Evolutionary conservation across 192 early-diverging fungal genomes (phyloP).

Genomic region (Umbelopsis vinacea): DNA sequence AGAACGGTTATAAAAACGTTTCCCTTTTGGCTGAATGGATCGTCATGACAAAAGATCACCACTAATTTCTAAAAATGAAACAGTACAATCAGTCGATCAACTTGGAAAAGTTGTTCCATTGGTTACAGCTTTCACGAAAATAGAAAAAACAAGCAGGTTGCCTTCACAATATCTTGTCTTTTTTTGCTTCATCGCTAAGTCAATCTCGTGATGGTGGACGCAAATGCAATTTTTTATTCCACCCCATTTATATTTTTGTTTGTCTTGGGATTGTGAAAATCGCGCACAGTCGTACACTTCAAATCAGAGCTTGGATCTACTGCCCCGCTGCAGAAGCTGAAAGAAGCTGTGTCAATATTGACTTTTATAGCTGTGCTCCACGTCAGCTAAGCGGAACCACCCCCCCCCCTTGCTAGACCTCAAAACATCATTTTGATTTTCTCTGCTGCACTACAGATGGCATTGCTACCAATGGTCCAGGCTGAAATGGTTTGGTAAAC

Average conservation of each 20-base stretch:
- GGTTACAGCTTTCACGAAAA: conserved; percentile 15
- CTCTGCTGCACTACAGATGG: neutral
- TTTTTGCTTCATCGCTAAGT: neutral
- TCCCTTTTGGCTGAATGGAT: neutral
- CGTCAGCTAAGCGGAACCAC: no score
- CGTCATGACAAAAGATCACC: neutral
- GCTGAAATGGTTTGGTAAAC: no score
- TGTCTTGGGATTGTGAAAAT: no score
- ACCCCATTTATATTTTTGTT: no score
- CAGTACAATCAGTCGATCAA: neutral
- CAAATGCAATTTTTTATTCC: no score
- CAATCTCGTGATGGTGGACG: neutral
- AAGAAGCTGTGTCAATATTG: conserved; percentile 7
- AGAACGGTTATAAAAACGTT: no score
- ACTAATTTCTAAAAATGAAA: neutral
- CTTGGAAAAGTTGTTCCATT: conserved; percentile 7
- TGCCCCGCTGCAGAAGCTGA: no score
- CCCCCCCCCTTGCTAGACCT: conserved; percentile 5
- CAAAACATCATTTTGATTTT: neutral
- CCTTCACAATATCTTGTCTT: neutral
- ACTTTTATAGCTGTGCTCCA: neutral
- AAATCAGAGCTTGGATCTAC: no score
- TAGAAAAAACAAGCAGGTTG: conserved; percentile 1
- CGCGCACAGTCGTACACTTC: no score
- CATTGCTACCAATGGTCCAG: conserved; percentile 3